Conservation (phyloP, 352 stramenopile species). For the Globisporangium nodosum region DNA sequence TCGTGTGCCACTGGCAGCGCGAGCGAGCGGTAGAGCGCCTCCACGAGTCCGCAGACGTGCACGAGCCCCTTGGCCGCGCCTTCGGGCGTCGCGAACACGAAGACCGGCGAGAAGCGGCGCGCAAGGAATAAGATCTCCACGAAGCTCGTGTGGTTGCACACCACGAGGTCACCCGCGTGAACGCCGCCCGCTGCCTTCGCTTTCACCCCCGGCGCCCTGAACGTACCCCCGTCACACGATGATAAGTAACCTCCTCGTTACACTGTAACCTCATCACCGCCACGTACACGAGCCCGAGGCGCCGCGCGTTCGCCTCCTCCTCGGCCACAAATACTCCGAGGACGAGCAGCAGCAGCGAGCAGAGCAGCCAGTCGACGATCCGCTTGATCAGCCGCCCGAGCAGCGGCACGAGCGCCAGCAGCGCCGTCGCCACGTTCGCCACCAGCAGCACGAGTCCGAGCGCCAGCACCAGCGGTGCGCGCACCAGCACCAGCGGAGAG, state of each 20-base stretch:
- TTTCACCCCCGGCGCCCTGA: slow-evolving; percentile 27
- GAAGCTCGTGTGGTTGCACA: slow-evolving; percentile 83
- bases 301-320: slow-evolving; percentile 65
- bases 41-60: slow-evolving; percentile 56
- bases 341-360: slow-evolving; percentile 55
- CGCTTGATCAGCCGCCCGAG: slow-evolving; percentile 66
- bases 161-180: slow-evolving; percentile 48
- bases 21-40: slow-evolving; percentile 59
- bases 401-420: slow-evolving; percentile 61
- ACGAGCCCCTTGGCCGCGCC: slow-evolving; percentile 48
- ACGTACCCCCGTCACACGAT: background rate
- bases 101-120: slow-evolving; percentile 71
- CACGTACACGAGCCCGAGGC: slow-evolving; percentile 55
- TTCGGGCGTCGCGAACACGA: slow-evolving; percentile 60
- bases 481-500: slow-evolving; percentile 39
- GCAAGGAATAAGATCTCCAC: slow-evolving; percentile 75
- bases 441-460: slow-evolving; percentile 30
- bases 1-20: slow-evolving; percentile 33
- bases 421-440: slow-evolving; percentile 43
- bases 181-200: slow-evolving; percentile 21
- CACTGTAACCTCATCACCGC: background rate
- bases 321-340: slow-evolving; percentile 64
- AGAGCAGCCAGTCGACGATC: slow-evolving; percentile 64
- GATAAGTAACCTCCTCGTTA: no score
- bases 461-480: slow-evolving; percentile 47